Evolutionary conservation across 1,139 yeast genomes (phyloP), one percentile per base, ranked within the genome.

Genomic region (Saccharomyces hybrid): DNA sequence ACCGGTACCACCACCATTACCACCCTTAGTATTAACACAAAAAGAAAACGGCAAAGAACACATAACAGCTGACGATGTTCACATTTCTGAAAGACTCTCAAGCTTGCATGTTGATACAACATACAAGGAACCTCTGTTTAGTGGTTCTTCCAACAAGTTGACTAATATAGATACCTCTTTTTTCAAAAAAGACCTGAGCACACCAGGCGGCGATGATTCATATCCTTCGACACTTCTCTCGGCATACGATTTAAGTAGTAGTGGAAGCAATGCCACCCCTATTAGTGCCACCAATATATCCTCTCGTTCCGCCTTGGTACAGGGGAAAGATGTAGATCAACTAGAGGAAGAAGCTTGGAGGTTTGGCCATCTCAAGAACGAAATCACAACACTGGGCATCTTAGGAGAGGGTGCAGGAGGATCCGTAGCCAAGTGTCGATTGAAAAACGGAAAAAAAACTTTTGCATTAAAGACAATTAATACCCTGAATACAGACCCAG

Each of bases 391-490:
- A 52, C 62, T 90, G 46, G 83, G 83, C 31, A 77, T 81, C 46
- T 71, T 93, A 19, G 99, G 99, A 16, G 98, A 93, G 73, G 99
- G 99, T 16, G 86, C 87, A 48, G 96, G 97, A 7, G 99, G 98
- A 1, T 79, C 88, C 23, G 99, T 93, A 6, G 79, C 86, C 25
- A 82, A 88, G 66, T 91, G 98, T 70, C 75, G 73, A 60, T 73
- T 86, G 49, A 74, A 74, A 55, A 69, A 75, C 46, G 82, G 83
- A 7, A 62, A 68, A 46, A 81, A 81, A 41, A 75, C 89, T 3
- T 91, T 93, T 77, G 98, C 99, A 0, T 73, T 93, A 56, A 93
- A 93, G 71, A 77, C 85, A 14, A 85, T 86, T 44, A 65, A 68
- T 25, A 67, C 74, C 32, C 82, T 91, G 9, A 88, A 88, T 68